Conservation (phyloP, 1,139 yeast species). For the Candida gigantensis region DNA sequence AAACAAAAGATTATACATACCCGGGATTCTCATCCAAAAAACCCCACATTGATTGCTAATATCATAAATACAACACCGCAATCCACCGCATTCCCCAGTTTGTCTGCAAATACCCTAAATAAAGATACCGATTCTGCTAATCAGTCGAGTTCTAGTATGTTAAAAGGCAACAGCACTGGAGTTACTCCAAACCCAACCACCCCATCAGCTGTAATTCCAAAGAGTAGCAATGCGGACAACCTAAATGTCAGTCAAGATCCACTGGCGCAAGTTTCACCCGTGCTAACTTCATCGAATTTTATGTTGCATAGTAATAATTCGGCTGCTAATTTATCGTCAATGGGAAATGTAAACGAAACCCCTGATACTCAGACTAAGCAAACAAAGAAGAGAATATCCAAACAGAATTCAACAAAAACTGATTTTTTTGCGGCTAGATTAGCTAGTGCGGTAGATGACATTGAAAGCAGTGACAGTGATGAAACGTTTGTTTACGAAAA, state of each 20-base stretch:
- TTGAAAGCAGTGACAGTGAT: conserved; percentile 81
- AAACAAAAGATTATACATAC: conserved; percentile 42
- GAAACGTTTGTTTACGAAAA: conserved; percentile 93
- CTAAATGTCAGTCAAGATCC: conserved; percentile 1
- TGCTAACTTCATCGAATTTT: conserved; percentile 10
- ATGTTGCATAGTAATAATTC: conserved; percentile 16
- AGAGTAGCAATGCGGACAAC: conserved; percentile 2
- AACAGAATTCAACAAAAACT: conserved; percentile 60
- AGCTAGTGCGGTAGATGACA: conserved; percentile 93
- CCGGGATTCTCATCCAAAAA: conserved; percentile 41
- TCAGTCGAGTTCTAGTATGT: conserved; percentile 3
- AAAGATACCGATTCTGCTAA: conserved; percentile 4
- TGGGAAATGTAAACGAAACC: conserved; percentile 6
- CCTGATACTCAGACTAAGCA: conserved; percentile 12
- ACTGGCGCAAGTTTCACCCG: no score
- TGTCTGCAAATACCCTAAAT: conserved; percentile 10
- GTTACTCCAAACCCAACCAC: background rate
- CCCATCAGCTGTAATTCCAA: background rate
- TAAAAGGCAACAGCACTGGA: conserved; percentile 7
- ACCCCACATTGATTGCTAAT: conserved; percentile 34
- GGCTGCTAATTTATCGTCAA: conserved; percentile 5
- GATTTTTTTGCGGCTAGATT: conserved; percentile 92
- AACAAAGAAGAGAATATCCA: conserved; percentile 23
- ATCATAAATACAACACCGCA: conserved; percentile 39
- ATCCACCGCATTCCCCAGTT: conserved; percentile 27